A percentile compares a stretch with the other conserved stretches of the same genome.
Conservation (phyloP, 257 asterid species). For the Solanum neorickii region DNA sequence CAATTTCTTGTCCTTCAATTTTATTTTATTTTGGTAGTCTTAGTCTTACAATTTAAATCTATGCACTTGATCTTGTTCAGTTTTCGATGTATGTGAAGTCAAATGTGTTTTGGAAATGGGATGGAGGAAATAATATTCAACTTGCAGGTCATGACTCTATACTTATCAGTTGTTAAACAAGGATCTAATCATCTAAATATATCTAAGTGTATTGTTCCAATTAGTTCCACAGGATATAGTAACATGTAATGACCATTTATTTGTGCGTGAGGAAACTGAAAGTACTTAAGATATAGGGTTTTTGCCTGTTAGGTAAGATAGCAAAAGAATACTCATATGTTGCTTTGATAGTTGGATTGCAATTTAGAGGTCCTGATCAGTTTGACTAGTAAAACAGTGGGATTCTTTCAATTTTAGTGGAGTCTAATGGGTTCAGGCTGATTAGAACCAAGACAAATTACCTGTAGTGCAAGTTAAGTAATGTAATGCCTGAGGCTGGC, state of each 20-base stretch:
- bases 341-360: neutral
- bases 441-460: neutral
- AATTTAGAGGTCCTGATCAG: neutral
- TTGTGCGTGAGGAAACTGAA: neutral
- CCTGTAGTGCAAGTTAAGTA: neutral
- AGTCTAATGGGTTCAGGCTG: neutral
- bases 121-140: neutral
- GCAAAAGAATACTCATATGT: neutral
- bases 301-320: neutral
- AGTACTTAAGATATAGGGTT: neutral
- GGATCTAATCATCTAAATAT: neutral
- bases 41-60: neutral
- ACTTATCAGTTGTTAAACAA: neutral
- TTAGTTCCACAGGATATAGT: neutral
- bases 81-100: neutral
- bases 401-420: neutral
- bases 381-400: neutral
- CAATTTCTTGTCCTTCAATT: neutral
- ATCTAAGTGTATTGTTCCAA: neutral
- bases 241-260: neutral
- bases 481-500: neutral
- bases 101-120: neutral
- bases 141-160: neutral
- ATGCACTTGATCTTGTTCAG: neutral
- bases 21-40: neutral